These are phyloP conservation scores for Colletotrichum spaethianum DNA, from an alignment of 2,329 filamentous ascomycete genomes.

Conservation along the genomic window DNA sequence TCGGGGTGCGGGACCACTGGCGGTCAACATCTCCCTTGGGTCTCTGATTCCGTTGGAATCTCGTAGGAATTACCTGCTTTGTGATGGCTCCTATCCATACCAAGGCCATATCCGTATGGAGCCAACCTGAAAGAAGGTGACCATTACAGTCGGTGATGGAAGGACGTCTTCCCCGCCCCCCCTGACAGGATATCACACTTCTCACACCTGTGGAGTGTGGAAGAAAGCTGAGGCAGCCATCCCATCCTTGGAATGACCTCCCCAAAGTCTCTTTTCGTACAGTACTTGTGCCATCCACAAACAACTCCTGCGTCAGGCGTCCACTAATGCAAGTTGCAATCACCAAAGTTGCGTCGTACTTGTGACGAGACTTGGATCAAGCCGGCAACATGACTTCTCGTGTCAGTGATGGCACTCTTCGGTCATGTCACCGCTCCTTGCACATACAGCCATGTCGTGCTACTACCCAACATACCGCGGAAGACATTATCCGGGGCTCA, in stretches of 20 bases:
- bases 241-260: conserved; percentile 1
- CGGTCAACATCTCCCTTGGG: not conserved
- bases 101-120: conserved; percentile 20
- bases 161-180: not conserved
- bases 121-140: conserved; percentile 7
- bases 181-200: conserved; percentile 11
- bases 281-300: conserved; percentile 37
- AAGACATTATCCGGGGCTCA: not conserved
- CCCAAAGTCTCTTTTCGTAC: conserved; percentile 37
- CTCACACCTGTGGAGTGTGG: conserved; percentile 1
- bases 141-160: conserved; percentile 13
- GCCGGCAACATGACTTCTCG: conserved; percentile 6
- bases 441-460: conserved; percentile 9
- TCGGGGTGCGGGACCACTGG: not conserved
- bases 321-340: conserved; percentile 36
- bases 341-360: conserved; percentile 27
- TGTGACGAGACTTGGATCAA: conserved; percentile 10
- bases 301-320: conserved; percentile 21
- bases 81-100: conserved; percentile 17
- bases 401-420: conserved; percentile 22
- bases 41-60: conserved; percentile 17
- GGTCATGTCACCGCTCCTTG: conserved; percentile 12
- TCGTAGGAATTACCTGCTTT: not conserved
- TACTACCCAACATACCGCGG: conserved; percentile 5
- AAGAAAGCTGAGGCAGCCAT: conserved; percentile 3